Conservation (phyloP, 2,329 filamentous ascomycete species). For the Pestalotiopsis sp. region DNA sequence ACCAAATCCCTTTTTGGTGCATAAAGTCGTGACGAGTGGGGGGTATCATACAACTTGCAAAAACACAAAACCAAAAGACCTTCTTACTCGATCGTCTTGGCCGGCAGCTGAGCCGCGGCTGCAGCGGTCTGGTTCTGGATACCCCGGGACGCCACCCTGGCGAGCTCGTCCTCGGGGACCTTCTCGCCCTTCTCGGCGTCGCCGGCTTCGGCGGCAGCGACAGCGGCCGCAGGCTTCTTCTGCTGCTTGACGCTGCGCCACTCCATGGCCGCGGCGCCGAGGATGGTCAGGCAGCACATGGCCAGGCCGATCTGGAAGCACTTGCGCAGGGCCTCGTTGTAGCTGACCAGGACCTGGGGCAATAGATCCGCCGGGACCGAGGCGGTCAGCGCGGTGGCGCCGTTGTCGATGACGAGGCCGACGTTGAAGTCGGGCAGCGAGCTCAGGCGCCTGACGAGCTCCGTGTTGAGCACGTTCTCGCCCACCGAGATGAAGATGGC, state of each 20-base stretch:
- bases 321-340: conserved; percentile 62
- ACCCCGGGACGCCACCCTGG: not conserved
- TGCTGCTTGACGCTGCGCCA: conserved; percentile 54
- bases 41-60: not conserved
- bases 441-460: conserved; percentile 38
- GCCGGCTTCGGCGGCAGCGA: not conserved
- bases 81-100: not conserved
- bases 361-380: conserved; percentile 25
- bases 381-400: conserved; percentile 30
- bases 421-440: conserved; percentile 32
- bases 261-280: conserved; percentile 60
- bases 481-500: conserved; percentile 48
- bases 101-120: conserved; percentile 6
- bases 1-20: not conserved
- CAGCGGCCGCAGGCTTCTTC: conserved; percentile 11
- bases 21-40: not conserved
- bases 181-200: conserved; percentile 21
- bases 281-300: conserved; percentile 52
- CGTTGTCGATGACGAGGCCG: conserved; percentile 27
- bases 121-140: not conserved
- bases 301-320: conserved; percentile 64
- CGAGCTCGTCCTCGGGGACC: conserved; percentile 2
- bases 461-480: conserved; percentile 45
- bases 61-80: not conserved
- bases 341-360: conserved; percentile 42